Base-by-base conservation (phyloP, 768 basidiomycete genomes). In the Kwoniella bestiolae region DNA sequence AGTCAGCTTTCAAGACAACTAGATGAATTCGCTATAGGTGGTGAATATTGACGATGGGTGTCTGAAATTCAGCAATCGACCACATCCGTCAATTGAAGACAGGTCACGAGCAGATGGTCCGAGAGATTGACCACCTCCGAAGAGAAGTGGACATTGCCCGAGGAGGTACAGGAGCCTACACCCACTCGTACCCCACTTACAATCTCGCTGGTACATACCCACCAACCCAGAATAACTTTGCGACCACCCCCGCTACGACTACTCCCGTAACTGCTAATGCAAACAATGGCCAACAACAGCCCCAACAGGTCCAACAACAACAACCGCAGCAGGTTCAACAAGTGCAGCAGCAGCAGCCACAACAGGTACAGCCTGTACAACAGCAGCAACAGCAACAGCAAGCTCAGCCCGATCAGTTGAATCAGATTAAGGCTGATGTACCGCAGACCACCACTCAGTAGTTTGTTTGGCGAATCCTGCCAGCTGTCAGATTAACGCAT, bases 51-150 rank as follows among this genome's bases (percentile, higher is more conserved):
- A n/a, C n/a, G n/a, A n/a, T n/a, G n/a, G n/a, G n/a, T n/a, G n/a
- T n/a, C n/a, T n/a, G n/a, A n/a, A n/a, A n/a, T n/a, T n/a, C 53
- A 83, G 93, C 94, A 29, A 93, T 95, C 75, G 93, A 95, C 80
- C 93, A 91, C 82, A 90, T 96, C 52, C 81, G 83, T 34, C 86
- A 87, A 60, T 83, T 95, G 71, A 94, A 94, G 80, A 86, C 88
- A 66, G 85, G 83, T 59, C 87, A 91, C 75, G 86, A 88, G 74
- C 88, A 91, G 45, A 87, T 92, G 88, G 83, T 84, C 2, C 85
- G 89, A 65, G 91, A 94, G 79, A 85, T 92, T 46, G 91, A 92
- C 47, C 84, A 87, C 80, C 82, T 93, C 63, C 85, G 90, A 74
- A 88, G 89, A 71, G 92, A 94, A 79, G 76, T 91, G 53, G 90